Percentiles rank a stretch among this genome's conserved stretches.
Evolutionary conservation across 192 early-diverging fungal species (phyloP).

Genomic region (Coemansia sp.): DNA sequence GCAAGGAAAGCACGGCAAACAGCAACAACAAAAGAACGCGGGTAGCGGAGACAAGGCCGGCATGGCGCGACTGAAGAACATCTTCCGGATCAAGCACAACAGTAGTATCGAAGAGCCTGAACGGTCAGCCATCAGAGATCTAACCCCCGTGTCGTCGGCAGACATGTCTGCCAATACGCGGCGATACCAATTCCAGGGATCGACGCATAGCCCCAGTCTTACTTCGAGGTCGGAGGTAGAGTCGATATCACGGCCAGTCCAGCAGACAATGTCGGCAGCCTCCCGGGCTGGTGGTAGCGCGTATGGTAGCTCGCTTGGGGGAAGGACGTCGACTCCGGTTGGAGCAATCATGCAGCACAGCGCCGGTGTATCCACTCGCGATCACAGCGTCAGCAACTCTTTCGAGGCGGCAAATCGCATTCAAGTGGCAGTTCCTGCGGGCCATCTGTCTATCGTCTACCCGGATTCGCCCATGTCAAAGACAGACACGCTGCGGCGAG

Average conservation of each 20-base stretch:
- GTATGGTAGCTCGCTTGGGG: conserved; percentile 1
- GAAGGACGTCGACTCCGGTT: not conserved
- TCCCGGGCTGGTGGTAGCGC: not conserved
- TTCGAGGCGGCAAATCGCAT: conserved; percentile 16
- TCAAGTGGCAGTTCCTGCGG: conserved; percentile 45
- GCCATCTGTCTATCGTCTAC: conserved; percentile 51
- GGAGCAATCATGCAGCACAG: conserved; percentile 12
- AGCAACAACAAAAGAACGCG: conserved; percentile 5
- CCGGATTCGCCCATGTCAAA: conserved; percentile 55
- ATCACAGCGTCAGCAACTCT: not conserved
- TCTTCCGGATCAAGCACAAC: conserved; percentile 38
- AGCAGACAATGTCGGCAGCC: not conserved
- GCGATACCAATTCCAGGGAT: conserved; percentile 2
- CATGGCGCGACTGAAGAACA: conserved; percentile 48
- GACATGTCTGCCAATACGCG: not conserved
- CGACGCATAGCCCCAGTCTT: conserved; percentile 8
- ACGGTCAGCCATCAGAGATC: not conserved
- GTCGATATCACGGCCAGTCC: not conserved
- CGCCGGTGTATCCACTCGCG: not conserved
- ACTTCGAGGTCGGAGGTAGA: conserved; percentile 5
- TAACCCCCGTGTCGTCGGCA: not conserved
- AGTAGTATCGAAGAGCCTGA: conserved; percentile 8
- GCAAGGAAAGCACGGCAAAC: conserved; percentile 5
- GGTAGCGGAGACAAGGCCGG: conserved; percentile 38
- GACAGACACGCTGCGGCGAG: conserved; percentile 40